These are phyloP conservation scores for Onygena corvina DNA, from an alignment of 2,329 filamentous ascomycete genomes.

Conservation along the genomic window DNA sequence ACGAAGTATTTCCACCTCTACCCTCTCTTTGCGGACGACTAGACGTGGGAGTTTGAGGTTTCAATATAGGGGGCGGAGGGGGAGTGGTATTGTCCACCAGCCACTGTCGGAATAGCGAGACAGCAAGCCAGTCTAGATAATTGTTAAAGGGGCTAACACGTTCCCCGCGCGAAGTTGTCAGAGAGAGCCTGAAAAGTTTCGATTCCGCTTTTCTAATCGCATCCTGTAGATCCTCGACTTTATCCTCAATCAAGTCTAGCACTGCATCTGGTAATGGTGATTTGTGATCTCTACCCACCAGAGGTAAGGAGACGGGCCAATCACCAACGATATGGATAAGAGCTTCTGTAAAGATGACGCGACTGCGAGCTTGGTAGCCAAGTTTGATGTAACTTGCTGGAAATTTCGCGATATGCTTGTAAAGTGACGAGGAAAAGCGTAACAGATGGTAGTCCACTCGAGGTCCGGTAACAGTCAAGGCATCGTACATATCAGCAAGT, in stretches of 20 bases:
- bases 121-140: conserved; percentile 80
- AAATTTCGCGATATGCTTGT: conserved; percentile 95
- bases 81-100: conserved; percentile 79
- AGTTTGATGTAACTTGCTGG: conserved; percentile 84
- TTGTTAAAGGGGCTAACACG: conserved; percentile 65
- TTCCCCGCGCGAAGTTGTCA: conserved; percentile 70
- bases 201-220: conserved; percentile 66
- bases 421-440: conserved; percentile 78
- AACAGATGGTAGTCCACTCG: conserved; percentile 88
- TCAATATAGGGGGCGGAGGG: conserved; percentile 43
- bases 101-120: conserved; percentile 85
- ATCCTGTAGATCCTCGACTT: conserved; percentile 83
- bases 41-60: conserved; percentile 14
- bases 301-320: conserved; percentile 72
- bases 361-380: conserved; percentile 71
- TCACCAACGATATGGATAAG: conserved; percentile 89
- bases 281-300: conserved; percentile 48
- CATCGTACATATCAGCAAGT: conserved; percentile 90
- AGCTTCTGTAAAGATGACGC: conserved; percentile 74
- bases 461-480: conserved; percentile 72
- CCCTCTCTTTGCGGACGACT: conserved; percentile 11
- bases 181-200: conserved; percentile 65
- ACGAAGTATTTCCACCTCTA: conserved; percentile 5
- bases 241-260: conserved; percentile 84
- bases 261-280: conserved; percentile 58